These are phyloP conservation scores for Chaetomium tenue DNA, from an alignment of 495 filamentous ascomycete genomes.

Conservation along the genomic window DNA sequence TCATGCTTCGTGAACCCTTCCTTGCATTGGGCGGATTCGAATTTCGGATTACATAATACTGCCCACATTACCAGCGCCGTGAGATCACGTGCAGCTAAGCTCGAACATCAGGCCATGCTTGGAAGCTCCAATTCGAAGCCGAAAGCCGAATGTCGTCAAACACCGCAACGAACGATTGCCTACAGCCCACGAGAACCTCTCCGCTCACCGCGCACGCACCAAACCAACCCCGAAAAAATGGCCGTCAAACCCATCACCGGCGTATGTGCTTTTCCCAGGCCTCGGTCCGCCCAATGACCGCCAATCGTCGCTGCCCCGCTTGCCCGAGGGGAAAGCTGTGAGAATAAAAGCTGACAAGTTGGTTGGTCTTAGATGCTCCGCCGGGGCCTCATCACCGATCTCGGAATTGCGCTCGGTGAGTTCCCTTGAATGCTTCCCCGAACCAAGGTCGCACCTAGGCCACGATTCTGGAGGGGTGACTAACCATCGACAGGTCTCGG, in stretches of 20 bases:
- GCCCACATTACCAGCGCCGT: not conserved
- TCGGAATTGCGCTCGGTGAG: conserved; percentile 47
- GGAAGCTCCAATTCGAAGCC: conserved; percentile 26
- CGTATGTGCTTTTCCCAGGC: conserved; percentile 31
- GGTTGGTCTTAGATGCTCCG: conserved; percentile 48
- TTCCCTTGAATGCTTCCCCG: not conserved
- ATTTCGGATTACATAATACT: conserved; percentile 1
- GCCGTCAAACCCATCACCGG: conserved; percentile 40
- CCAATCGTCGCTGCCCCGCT: conserved; percentile 17
- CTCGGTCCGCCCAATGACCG: conserved; percentile 17
- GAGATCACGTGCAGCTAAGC: conserved; percentile 30
- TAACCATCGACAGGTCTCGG: conserved; percentile 41
- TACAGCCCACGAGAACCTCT: conserved; percentile 19
- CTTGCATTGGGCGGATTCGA: no score
- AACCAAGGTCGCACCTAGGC: not conserved
- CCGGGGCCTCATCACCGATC: conserved; percentile 48
- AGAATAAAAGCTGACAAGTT: conserved; percentile 23
- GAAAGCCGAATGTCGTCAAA: conserved; percentile 29
- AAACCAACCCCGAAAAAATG: conserved; percentile 21
- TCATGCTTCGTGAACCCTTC: no score
- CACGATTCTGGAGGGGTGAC: not conserved
- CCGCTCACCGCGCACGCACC: conserved; percentile 22
- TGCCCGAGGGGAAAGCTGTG: not conserved
- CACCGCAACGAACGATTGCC: conserved; percentile 26
- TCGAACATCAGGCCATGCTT: conserved; percentile 33